phyloP scores from a whole-genome alignment of 305 asterid species.

The Fraxinus floribunda region DNA sequence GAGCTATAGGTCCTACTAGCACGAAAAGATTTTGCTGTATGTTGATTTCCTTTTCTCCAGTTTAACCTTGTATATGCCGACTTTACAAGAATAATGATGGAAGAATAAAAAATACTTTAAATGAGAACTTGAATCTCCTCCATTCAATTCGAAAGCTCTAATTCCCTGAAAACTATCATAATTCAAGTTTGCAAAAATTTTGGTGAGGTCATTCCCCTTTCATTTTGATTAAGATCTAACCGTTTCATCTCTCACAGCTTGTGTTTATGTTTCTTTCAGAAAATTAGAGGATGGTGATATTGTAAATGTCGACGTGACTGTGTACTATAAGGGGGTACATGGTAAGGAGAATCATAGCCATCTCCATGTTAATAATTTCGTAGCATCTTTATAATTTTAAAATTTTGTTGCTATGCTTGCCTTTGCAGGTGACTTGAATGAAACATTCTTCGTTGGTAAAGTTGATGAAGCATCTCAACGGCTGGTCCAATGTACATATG shows the following conservation, averaged over 20 bases:
- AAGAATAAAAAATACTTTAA: background rate
- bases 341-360: slow-evolving; percentile 44
- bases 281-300: slow-evolving; percentile 95
- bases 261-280: slow-evolving; percentile 45
- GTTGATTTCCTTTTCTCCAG: background rate
- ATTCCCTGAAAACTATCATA: background rate
- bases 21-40: background rate
- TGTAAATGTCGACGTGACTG: slow-evolving; percentile 87
- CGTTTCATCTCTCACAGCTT: slow-evolving; percentile 17
- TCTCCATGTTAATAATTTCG: background rate
- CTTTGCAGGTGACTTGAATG: slow-evolving; percentile 87
- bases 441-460: slow-evolving; percentile 91
- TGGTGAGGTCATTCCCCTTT: background rate
- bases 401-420: slow-evolving; percentile 15
- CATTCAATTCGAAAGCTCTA: background rate
- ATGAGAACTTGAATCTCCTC: background rate
- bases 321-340: slow-evolving; percentile 90
- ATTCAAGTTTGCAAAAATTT: background rate
- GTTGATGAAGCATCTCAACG: slow-evolving; percentile 83
- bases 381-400: background rate
- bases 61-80: background rate
- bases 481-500: slow-evolving; percentile 89
- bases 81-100: background rate
- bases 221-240: background rate
- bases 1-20: background rate